Base-by-base conservation (phyloP, 2,329 filamentous ascomycete species). In the Arthrinium puccinioides region DNA sequence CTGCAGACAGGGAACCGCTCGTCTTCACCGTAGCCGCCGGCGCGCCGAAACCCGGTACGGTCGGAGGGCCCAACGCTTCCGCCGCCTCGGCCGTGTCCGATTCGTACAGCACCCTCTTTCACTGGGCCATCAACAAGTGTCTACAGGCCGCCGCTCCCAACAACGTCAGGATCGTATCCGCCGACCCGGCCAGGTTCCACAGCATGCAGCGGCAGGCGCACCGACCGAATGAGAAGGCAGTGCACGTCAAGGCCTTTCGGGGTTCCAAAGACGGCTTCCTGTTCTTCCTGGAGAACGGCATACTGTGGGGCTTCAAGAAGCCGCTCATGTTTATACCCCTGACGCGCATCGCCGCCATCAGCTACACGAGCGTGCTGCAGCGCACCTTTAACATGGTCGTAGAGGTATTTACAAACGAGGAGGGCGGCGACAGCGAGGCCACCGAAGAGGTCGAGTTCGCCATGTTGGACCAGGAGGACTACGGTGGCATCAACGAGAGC, bases 291-390 rank as follows among this genome's bases (percentile, higher is more conserved):
- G 70, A 77, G 21, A 77, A 67, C 19, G 80, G 80, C 11, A 82
- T 84, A 37, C 54, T 84, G 7, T 84, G 79, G 77, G 79, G 69
- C 1, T 84, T 80, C 64, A 83, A 82, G 59, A 84, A 84, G 56
- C 80, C 80, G 1, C 55, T 84, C 3, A 59, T 81, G 16, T 83
- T 82, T 47, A 63, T 84, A 5, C 76, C 78, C 5, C 66, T 82
- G 14, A 69, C 74, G 36, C 66, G 71, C 10, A 76, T 84, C 35
- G 64, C 66, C 0, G 76, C 77, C 2, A 65, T 82, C n/a, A 81
- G 76, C 49, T 84, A 82, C 53, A 82, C 78, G 5, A 82, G 65
- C 41, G 76, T 84, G 19, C 61, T 84, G 31, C 79, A 82, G 51
- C 69, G 79, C 16, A 84, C 80, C 0, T 84, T 84, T 48, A 84